Conservation (phyloP, 2,329 filamentous ascomycete genomes). For the Plectosphaerella sp. region DNA sequence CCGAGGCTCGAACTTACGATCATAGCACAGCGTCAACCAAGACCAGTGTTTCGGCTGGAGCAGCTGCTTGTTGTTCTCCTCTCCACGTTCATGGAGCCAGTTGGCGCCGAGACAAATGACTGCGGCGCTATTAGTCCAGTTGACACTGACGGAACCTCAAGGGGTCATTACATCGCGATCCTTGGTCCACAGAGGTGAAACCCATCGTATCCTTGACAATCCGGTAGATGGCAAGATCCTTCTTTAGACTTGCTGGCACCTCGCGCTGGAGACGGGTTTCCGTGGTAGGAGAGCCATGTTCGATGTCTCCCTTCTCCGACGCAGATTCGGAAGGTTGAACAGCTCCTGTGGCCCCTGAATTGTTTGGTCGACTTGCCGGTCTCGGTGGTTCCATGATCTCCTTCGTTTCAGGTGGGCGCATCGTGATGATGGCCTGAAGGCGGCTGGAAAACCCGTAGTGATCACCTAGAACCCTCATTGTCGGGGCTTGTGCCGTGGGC, state of each 20-base stretch:
- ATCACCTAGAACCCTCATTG: conserved; percentile 50
- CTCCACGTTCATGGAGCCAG: conserved; percentile 43
- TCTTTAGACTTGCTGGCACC: background rate
- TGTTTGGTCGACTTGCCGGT: conserved; percentile 12
- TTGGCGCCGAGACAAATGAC: conserved; percentile 71
- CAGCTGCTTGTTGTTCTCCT: conserved; percentile 23
- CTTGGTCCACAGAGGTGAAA: conserved; percentile 69
- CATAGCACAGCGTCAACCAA: conserved; percentile 66
- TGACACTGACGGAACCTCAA: background rate
- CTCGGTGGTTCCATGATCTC: background rate
- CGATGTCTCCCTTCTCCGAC: background rate
- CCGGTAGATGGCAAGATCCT: conserved; percentile 32
- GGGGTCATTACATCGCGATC: conserved; percentile 48
- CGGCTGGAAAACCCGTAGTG: conserved; percentile 67
- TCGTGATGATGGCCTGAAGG: conserved; percentile 59
- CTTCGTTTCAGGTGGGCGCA: conserved; percentile 21
- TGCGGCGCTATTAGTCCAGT: conserved; percentile 23
- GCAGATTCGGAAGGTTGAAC: background rate
- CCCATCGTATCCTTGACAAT: conserved; percentile 70
- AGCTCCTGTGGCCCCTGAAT: background rate
- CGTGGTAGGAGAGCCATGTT: background rate
- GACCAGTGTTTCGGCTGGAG: conserved; percentile 53
- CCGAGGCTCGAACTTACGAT: conserved; percentile 37
- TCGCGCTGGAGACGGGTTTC: too few relatives aligned
- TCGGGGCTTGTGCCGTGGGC: conserved; percentile 53